phyloP scores from a whole-genome alignment of 1,284 basidiomycete genomes.

The Naganishia sp. region DNA sequence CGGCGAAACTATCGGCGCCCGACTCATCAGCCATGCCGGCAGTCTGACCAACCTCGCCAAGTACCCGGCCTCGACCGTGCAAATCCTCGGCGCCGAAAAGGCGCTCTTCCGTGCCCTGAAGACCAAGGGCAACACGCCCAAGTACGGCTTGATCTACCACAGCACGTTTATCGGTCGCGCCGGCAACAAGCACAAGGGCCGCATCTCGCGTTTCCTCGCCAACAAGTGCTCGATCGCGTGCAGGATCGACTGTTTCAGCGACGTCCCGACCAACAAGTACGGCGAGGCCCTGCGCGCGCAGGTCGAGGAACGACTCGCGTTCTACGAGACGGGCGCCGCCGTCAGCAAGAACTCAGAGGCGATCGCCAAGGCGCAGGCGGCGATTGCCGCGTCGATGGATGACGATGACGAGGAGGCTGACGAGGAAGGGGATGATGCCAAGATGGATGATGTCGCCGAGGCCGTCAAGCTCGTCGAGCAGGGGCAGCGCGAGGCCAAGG shows the following conservation, averaged over 20 bases:
- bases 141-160: constrained; percentile 94
- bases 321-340: constrained; percentile 86
- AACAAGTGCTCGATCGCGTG: constrained; percentile 99
- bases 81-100: constrained; percentile 98
- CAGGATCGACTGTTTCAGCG: constrained; percentile 94
- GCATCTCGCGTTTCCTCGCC: constrained; percentile 95
- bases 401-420: constrained; percentile 71
- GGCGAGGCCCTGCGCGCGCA: constrained; percentile 91
- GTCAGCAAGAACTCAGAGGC: constrained; percentile 84
- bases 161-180: constrained; percentile 90
- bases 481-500: constrained; percentile 56
- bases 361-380: constrained; percentile 82
- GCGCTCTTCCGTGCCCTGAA: constrained; percentile 96
- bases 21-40: constrained; percentile 96
- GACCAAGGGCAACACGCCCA: constrained; percentile 98
- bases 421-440: constrained; percentile 58
- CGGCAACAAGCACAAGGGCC: constrained; percentile 92
- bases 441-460: constrained; percentile 55
- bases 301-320: constrained; percentile 92
- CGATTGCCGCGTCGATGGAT: constrained; percentile 67
- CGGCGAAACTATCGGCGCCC: constrained; percentile 92
- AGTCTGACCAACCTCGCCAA: constrained; percentile 96
- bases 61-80: constrained; percentile 96
- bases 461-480: constrained; percentile 57
- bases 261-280: constrained; percentile 86